Base-by-base conservation (phyloP, 177 flowering plant species). In the Vitis hybrid region DNA sequence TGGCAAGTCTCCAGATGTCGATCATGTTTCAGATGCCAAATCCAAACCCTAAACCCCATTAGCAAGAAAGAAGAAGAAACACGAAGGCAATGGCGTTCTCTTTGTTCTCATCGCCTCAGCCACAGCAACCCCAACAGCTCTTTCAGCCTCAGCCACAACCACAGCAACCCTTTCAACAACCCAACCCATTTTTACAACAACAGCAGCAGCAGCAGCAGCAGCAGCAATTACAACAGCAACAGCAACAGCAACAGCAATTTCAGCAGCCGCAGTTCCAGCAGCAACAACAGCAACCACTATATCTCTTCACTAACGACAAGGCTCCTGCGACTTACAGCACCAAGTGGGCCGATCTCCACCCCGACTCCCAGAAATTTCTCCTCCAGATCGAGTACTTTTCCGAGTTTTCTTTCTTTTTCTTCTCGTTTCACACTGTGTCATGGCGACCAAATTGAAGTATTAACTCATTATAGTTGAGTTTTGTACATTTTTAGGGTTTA, bases 321-420 rank as follows among this genome's bases (percentile, higher is more conserved):
- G 69, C 90, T 53, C 95, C 94, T 9, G 98, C 94, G n/a, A 84
- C 71, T 73, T 96, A 94, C 72, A 72, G 88, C 52, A 94, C 98
- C 51, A 94, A 90, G 69, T 96, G 97, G 99, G 86, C 89, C 0
- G 99, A 96, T 82, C 92, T 95, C 20, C 99, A 95, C 61, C 97
- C 98, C 0, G 99, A 95, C 68, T 93, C 98, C n/a, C 98, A 90
- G 81, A 95, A 93, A 69, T 4, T 87, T 64, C 92, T 95, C 4
- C 89, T 88, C 18, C 89, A 88, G 71, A 93, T 95, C 56, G 99
- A 93, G 99, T 95, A 78, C 1, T 53, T 64, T 49, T 13, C 44
- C 64, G 61, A 1, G 9, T 49, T 56, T 18, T 24, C 64, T 13
- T 9, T 4, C 44, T 54, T 66, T 44, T 49, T 66, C 14, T 1